Base-by-base conservation (phyloP, 176 grass and related monocot genomes). In the Tillandsia leiboldiana region DNA sequence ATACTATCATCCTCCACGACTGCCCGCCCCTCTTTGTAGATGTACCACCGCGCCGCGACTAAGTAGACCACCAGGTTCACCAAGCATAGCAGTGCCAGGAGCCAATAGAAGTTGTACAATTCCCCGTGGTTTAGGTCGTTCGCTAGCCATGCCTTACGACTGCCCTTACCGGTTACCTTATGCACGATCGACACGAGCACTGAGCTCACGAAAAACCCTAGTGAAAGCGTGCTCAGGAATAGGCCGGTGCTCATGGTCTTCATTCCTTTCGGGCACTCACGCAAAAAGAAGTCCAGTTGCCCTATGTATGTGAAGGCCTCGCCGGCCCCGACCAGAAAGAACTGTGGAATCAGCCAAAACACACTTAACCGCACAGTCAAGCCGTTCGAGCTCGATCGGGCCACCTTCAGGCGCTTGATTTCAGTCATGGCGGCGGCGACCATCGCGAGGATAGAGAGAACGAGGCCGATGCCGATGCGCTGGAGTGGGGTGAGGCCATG, bases 211-310 rank as follows among this genome's bases (percentile, higher is more conserved):
- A 88, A 99, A 75, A 99, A 99, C 0, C 94, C 94, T 1, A 99
- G 79, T 9, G 94, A 87, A 3, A 93, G 84, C 9, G 94, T 99
- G 77, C 89, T 99, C 5, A 99, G 82, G 79, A 99, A 99, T 1
- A 99, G 51, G 0, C 94, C 94, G 1, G 94, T 99, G 87, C 94
- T 99, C 90, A 99, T 93, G 8, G 94, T 93, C 75, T 99, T 99
- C 94, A 99, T 99, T 0, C 94, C 94, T 70, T 90, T 90, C 52
- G 94, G 94, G 75, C 94, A 93, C 69, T 99, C 94, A 1, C 87
- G 71, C 14, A 99, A 84, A 81, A 99, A 99, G 86, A 99, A 99
- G 81, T 93, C 94, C 12, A 99, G 73, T 76, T 99, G 94, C 22
- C 94, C 94, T n/a, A 99, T 90, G 87, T 99, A 99, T 0, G 94